Conservation (phyloP, 352 stramenopile genomes). For the Blastocystis sp. region DNA sequence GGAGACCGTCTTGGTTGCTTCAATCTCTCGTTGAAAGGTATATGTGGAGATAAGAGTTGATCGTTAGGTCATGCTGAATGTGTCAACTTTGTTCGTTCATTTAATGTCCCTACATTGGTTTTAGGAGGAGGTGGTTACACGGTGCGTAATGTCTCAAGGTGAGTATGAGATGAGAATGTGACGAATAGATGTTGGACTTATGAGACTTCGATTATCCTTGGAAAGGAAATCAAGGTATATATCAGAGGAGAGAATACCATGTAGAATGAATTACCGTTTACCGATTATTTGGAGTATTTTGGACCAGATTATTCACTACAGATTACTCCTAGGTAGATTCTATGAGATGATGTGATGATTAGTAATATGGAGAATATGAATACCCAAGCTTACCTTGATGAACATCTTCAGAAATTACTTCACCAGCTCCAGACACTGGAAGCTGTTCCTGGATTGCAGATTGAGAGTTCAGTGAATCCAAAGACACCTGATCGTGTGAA, state of each 20-base stretch:
- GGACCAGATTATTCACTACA: conserved; percentile 92
- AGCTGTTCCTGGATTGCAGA: conserved; percentile 87
- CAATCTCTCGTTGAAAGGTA: conserved; percentile 88
- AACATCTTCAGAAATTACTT: conserved; percentile 74
- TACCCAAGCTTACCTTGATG: conserved; percentile 68
- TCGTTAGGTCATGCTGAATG: conserved; percentile 81
- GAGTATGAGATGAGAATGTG: conserved; percentile 66
- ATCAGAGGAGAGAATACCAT: conserved; percentile 58
- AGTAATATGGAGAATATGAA: conserved; percentile 71
- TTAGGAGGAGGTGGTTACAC: conserved; percentile 94
- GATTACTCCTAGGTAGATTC: conserved; percentile 86
- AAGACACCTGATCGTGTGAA: conserved; percentile 62
- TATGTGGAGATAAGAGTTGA: not conserved
- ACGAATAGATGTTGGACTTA: conserved; percentile 81
- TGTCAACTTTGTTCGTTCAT: conserved; percentile 88
- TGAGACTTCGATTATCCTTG: conserved; percentile 87
- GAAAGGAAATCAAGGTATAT: conserved; percentile 71
- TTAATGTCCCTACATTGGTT: conserved; percentile 89
- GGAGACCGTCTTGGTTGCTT: conserved; percentile 94
- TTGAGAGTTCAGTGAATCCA: conserved; percentile 71
- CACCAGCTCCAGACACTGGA: conserved; percentile 88
- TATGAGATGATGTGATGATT: conserved; percentile 63
- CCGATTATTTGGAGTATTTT: conserved; percentile 99
- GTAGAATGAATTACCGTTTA: conserved; percentile 91
- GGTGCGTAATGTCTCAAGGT: conserved; percentile 85